Evolutionary conservation across 345 rosid species (phyloP), one percentile per base, ranked within the genome.

Genomic region (Brassica incana): DNA sequence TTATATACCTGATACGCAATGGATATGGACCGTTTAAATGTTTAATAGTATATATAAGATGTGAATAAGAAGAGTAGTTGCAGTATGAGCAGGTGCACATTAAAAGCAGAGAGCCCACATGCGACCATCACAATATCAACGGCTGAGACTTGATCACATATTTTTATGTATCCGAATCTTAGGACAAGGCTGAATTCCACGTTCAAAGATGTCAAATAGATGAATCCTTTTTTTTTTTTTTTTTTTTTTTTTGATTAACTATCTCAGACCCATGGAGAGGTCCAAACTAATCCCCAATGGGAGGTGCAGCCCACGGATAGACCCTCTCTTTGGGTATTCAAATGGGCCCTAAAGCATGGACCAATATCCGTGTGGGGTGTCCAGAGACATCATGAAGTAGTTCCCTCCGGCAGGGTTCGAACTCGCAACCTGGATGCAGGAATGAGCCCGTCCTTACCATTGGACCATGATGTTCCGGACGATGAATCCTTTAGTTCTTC

Each of bases 21-120:
- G 77, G 82, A 73, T 73, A 67, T 33, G 74, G 15, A 4, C 9
- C 23, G 7, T 45, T 59, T 5, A 66, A 72, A 30, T 30, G 33
- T 30, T 40, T 54, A 54, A 67, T 61, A 45, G 8, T 36, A 6
- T 40, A 6, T 40, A 48, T 20, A 23, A 7, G 25, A 54, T 68
- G 74, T 61, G 73, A 58, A 30, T 58, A 78, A 45, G 70, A 72
- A 59, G 75, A 61, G 78, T 62, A 50, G 82, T 74, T 74, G 82
- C 82, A 79, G 70, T 68, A 65, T 79, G 75, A 79, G 82, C 82
- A 68, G 83, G 74, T 68, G 78, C 69, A 45, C 58, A 67, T 73
- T 20, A 30, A 67, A 67, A 79, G 56, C 65, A 67, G 45, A 67
- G 82, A 69, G 30, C 75, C 75, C 71, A 74, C 75, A 75, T 3